These are phyloP conservation scores for Penicillium paxilli DNA, from an alignment of 495 filamentous ascomycete genomes.

Conservation along the genomic window DNA sequence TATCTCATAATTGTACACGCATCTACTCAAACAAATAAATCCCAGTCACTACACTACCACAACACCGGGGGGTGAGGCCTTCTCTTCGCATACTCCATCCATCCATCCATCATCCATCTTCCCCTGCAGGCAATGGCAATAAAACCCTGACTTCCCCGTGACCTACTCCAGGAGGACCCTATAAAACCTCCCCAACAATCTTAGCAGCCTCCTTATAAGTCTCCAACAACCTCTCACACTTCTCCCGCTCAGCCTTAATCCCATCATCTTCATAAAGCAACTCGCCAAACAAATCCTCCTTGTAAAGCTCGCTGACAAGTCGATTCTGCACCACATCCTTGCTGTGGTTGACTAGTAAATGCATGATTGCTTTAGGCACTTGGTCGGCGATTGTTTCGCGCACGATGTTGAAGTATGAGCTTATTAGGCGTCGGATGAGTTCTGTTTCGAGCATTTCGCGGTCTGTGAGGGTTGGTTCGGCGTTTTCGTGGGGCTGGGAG, in stretches of 20 bases:
- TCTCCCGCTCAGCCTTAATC: slow-evolving; percentile 95
- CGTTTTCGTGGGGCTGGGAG: slow-evolving; percentile 41
- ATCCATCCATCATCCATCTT: not conserved
- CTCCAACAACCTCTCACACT: slow-evolving; percentile 90
- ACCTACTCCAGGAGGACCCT: too few species aligned
- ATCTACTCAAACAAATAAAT: too few species aligned
- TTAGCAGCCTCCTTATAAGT: slow-evolving; percentile 97
- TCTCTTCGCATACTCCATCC: too few species aligned
- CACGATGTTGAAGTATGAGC: slow-evolving; percentile 98
- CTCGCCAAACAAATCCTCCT: slow-evolving; percentile 89
- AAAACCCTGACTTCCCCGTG: not conserved
- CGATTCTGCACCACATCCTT: slow-evolving; percentile 98
- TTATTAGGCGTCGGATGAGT: slow-evolving; percentile 92
- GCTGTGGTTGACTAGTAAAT: slow-evolving; percentile 95
- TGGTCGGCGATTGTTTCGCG: slow-evolving; percentile 96
- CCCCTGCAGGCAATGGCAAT: slow-evolving; percentile 9
- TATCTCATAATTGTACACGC: too few species aligned
- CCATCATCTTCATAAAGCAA: slow-evolving; percentile 95
- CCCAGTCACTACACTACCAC: too few species aligned
- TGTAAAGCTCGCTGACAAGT: slow-evolving; percentile 92
- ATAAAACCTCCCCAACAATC: slow-evolving; percentile 95
- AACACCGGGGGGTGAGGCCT: too few species aligned
- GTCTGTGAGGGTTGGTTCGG: slow-evolving; percentile 85
- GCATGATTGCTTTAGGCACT: slow-evolving; percentile 98
- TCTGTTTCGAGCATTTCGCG: slow-evolving; percentile 96